Evolutionary conservation across 768 basidiomycete species (phyloP).

Genomic region (Tremella yokohamensis): DNA sequence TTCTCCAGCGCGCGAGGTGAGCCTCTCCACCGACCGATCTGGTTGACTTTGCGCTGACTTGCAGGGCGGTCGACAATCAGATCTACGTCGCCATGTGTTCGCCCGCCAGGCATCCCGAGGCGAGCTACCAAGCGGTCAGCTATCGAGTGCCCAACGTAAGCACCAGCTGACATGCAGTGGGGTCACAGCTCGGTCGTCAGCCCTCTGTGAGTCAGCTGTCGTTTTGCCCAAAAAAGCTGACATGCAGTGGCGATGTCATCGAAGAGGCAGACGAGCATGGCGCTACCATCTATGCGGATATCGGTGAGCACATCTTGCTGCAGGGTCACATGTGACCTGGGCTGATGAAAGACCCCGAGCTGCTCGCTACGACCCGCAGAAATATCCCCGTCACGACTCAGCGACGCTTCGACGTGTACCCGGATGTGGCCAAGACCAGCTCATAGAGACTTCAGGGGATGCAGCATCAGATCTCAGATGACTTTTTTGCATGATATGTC

Average conservation of each 20-base stretch:
- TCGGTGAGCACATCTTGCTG: slow-evolving; percentile 60
- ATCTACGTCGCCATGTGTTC: slow-evolving; percentile 96
- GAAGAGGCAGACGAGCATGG: slow-evolving; percentile 72
- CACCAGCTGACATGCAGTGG: slow-evolving; percentile 18
- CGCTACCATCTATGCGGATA: slow-evolving; percentile 70
- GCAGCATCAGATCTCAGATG: not conserved
- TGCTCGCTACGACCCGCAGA: slow-evolving; percentile 64
- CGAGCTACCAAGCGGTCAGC: slow-evolving; percentile 72
- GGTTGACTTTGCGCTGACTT: slow-evolving; percentile 2
- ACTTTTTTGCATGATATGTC: not conserved
- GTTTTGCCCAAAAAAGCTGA: not conserved
- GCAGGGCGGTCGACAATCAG: slow-evolving; percentile 91
- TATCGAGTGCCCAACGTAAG: not conserved
- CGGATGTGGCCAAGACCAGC: slow-evolving; percentile 58
- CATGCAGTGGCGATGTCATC: slow-evolving; percentile 66
- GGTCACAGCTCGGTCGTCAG: slow-evolving; percentile 86
- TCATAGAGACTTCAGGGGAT: not conserved
- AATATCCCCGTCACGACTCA: slow-evolving; percentile 91
- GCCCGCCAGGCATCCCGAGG: slow-evolving; percentile 76
- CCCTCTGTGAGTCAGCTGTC: slow-evolving; percentile 63
- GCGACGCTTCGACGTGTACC: slow-evolving; percentile 87
- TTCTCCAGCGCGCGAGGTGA: slow-evolving; percentile 80
- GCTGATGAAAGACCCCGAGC: slow-evolving; percentile 58
- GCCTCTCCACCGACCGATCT: slow-evolving; percentile 22
- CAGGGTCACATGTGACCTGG: not conserved